Percentiles rank a stretch among this genome's conserved stretches.
Evolutionary conservation across 140 eudicot genomes (phyloP).

Genomic region (Anethum foeniculum): DNA sequence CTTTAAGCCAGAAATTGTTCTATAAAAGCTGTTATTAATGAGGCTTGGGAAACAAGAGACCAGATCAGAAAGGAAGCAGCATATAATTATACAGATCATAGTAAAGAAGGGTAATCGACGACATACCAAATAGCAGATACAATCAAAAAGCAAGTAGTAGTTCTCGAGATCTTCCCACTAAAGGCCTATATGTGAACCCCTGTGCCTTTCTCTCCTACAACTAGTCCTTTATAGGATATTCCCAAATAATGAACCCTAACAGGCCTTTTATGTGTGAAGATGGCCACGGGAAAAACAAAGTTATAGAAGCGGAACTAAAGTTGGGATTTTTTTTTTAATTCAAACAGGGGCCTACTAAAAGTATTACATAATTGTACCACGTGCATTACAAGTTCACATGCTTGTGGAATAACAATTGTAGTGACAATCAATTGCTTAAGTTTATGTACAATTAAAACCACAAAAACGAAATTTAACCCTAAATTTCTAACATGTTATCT

Average conservation of each 20-base stretch:
- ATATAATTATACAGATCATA: neutral
- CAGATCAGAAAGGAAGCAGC: neutral
- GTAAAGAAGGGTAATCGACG: neutral
- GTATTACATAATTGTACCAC: neutral
- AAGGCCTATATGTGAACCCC: neutral
- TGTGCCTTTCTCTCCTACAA: neutral
- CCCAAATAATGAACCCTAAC: conserved; percentile 2
- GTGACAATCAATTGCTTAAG: neutral
- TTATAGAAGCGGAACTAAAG: neutral
- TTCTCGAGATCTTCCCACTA: neutral
- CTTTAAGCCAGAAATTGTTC: neutral
- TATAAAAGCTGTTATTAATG: neutral
- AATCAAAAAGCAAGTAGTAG: neutral
- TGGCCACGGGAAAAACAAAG: neutral
- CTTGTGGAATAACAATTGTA: conserved; percentile 2
- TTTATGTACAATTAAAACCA: neutral
- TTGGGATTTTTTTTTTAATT: neutral
- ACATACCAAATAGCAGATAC: conserved; percentile 1
- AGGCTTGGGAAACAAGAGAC: neutral
- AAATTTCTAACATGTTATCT: neutral
- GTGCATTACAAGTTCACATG: neutral
- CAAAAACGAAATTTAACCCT: neutral
- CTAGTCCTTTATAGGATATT: neutral
- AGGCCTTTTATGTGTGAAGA: neutral
- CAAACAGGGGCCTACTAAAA: neutral